Evolutionary conservation across 2,329 filamentous ascomycete genomes (phyloP).

Genomic region (Fusarium papillatum): DNA sequence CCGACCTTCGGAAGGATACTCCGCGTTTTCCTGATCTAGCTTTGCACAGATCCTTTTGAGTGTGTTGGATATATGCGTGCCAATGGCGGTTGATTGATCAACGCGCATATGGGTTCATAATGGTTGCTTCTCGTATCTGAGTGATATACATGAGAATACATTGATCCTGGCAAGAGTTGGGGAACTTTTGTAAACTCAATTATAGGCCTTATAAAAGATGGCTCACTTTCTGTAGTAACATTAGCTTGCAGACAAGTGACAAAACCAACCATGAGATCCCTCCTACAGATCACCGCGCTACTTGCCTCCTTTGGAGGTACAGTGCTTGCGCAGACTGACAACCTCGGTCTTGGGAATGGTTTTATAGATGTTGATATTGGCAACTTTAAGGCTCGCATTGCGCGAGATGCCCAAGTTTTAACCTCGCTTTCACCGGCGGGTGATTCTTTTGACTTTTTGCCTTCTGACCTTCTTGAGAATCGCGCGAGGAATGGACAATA

Average conservation of each 20-base stretch:
- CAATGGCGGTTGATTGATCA: slow-evolving; percentile 8
- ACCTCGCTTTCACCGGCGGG: slow-evolving; percentile 59
- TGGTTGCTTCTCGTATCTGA: background rate
- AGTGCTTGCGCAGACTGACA: slow-evolving; percentile 16
- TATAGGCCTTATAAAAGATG: slow-evolving; percentile 15
- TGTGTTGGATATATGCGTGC: slow-evolving; percentile 11
- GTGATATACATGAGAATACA: background rate
- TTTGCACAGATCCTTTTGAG: background rate
- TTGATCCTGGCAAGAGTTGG: background rate
- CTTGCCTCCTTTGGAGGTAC: background rate
- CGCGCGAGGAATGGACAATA: slow-evolving; percentile 67
- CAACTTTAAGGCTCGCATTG: slow-evolving; percentile 59
- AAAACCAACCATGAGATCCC: background rate
- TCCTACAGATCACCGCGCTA: background rate
- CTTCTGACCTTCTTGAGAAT: slow-evolving; percentile 61
- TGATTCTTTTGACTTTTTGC: slow-evolving; percentile 66
- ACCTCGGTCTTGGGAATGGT: slow-evolving; percentile 55
- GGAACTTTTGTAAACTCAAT: background rate
- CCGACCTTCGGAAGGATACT: background rate
- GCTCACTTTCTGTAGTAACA: background rate
- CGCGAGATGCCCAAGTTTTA: slow-evolving; percentile 60
- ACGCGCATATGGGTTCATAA: background rate
- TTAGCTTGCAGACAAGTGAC: background rate
- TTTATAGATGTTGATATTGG: slow-evolving; percentile 54
- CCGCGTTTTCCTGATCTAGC: slow-evolving; percentile 8